These are phyloP conservation scores for Colletotrichum sp. DNA, from an alignment of 2,329 filamentous ascomycete genomes.

Conservation along the genomic window DNA sequence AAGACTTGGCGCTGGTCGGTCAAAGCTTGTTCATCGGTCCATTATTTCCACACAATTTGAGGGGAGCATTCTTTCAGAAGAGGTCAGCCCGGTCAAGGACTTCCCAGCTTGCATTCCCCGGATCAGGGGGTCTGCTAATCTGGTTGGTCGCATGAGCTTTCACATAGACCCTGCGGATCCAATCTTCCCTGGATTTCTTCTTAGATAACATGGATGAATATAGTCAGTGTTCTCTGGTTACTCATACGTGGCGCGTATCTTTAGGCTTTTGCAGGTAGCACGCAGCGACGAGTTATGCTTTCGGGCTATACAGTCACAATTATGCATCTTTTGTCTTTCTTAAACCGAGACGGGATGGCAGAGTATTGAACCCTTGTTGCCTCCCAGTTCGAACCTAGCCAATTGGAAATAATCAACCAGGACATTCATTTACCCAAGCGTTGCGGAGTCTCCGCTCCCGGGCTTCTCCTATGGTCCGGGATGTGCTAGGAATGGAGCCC, in stretches of 20 bases:
- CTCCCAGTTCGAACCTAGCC: background rate
- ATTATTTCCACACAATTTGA: background rate
- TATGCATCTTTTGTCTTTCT: background rate
- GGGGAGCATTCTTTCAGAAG: background rate
- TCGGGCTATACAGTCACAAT: background rate
- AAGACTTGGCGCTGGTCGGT: background rate
- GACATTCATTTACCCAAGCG: background rate
- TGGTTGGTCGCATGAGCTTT: slow-evolving; percentile 10
- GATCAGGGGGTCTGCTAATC: background rate
- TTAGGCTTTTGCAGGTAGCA: background rate
- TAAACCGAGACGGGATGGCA: background rate
- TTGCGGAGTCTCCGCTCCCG: background rate
- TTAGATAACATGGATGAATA: background rate
- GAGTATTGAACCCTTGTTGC: background rate
- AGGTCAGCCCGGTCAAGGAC: background rate
- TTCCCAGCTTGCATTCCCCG: slow-evolving; percentile 2
- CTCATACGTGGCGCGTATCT: background rate
- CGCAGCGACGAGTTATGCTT: background rate
- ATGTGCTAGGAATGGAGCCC: background rate
- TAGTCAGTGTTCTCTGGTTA: background rate
- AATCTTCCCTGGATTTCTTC: slow-evolving; percentile 7
- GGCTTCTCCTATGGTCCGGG: background rate
- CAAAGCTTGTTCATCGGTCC: background rate
- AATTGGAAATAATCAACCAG: background rate
- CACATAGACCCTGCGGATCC: slow-evolving; percentile 2